These are phyloP conservation scores for Astraeus odoratus DNA, from an alignment of 768 basidiomycete genomes.

Conservation along the genomic window DNA sequence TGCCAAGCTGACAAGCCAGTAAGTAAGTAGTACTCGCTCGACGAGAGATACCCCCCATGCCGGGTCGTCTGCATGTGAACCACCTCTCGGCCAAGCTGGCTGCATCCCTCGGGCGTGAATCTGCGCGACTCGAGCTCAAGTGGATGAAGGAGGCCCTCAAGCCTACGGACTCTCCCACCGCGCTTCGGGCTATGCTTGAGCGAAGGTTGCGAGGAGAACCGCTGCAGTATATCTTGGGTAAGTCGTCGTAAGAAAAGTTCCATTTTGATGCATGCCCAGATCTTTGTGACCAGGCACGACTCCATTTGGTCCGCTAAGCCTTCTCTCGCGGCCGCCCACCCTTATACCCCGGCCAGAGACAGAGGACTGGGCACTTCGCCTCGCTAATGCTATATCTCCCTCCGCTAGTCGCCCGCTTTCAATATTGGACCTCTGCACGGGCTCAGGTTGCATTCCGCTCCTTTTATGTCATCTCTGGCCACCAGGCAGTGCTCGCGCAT, in stretches of 20 bases:
- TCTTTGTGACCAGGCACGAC: slow-evolving; percentile 48
- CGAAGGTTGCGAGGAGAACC: slow-evolving; percentile 68
- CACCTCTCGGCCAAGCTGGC: slow-evolving; percentile 25
- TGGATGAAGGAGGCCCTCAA: slow-evolving; percentile 40
- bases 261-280: not conserved
- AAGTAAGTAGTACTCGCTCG: too few species aligned
- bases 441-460: slow-evolving; percentile 87
- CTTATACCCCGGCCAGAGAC: slow-evolving; percentile 97
- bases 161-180: slow-evolving; percentile 17
- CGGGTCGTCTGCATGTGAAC: slow-evolving; percentile 4
- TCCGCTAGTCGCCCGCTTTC: slow-evolving; percentile 24
- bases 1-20: not conserved
- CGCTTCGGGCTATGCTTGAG: slow-evolving; percentile 41
- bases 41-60: slow-evolving; percentile 7
- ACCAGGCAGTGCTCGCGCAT: slow-evolving; percentile 43
- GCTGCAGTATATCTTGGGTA: slow-evolving; percentile 87
- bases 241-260: slow-evolving; percentile 5
- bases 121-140: slow-evolving; percentile 36
- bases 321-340: slow-evolving; percentile 68
- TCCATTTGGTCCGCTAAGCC: slow-evolving; percentile 79
- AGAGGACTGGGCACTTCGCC: slow-evolving; percentile 67
- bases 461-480: slow-evolving; percentile 67
- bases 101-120: slow-evolving; percentile 26
- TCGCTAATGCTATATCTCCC: slow-evolving; percentile 43
- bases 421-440: slow-evolving; percentile 88